Base-by-base conservation (phyloP, 495 filamentous ascomycete species). In the Penicillium salamii region DNA sequence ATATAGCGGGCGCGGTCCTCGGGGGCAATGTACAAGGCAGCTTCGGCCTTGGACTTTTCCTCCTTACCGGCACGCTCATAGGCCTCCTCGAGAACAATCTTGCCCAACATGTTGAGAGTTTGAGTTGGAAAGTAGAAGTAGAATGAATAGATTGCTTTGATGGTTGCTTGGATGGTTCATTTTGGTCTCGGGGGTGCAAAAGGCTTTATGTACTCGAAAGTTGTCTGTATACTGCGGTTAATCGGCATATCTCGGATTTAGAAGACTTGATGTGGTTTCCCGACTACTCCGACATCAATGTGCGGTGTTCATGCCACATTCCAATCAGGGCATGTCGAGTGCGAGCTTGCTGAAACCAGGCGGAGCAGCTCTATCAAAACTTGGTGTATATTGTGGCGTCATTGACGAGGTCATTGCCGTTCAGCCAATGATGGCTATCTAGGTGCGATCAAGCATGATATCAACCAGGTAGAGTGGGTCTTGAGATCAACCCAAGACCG, bases 81-180 rank as follows among this genome's bases (percentile, higher is more conserved):
- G 11, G 64, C 62, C 53, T 69, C 68, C 44, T 71, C 68, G 32
- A 71, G 54, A 38, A 56, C 53, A 33, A 71, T 53, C 41, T 71
- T 71, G 36, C 64, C 64, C 29, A 59, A 54, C 64, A 69, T 72
- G 17, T 49, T 66, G 53, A 39, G 7, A 21, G 18, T 39, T 39
- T 32, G 36, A 21, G 21, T 3, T 13, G 36, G 13, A 23, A 39
- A 8, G 8, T 39, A 39, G 36, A 39, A 39, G 36, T 21, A 21
- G 18, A 39, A 21, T 39, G 36, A 39, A 2, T 23, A 39, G 17
- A 39, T 8, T 39, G 19, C 36, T 13, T 39, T 3, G 9, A 7
- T 39, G 36, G n/a, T 39, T 21, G 18, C 36, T 39, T 20, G 18
- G 9, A 39, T 39, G 8, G n/a, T 23, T 11, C 18, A 2, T 9